These are phyloP conservation scores for Rosa lucieae DNA, from an alignment of 306 rosid species.

Conservation along the genomic window DNA sequence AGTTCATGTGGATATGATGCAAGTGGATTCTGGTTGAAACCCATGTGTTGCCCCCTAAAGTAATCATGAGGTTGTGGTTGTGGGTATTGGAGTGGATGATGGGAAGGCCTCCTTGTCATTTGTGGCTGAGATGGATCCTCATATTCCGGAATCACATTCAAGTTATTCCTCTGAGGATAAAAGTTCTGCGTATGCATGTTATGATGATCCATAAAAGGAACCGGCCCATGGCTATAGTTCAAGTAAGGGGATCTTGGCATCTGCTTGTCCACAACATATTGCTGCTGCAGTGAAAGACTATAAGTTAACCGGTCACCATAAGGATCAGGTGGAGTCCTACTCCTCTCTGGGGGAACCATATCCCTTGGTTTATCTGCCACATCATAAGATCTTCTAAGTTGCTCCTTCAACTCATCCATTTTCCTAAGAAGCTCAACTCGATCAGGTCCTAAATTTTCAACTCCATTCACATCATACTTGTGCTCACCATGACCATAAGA, in stretches of 20 bases:
- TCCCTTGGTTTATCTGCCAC: conserved; percentile 34
- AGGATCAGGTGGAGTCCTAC: conserved; percentile 32
- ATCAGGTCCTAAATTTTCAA: conserved; percentile 29
- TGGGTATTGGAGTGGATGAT: conserved; percentile 28
- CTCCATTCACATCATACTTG: conserved; percentile 14
- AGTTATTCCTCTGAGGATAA: conserved; percentile 29
- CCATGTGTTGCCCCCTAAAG: conserved; percentile 21
- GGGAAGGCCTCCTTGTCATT: conserved; percentile 28
- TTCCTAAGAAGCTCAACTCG: conserved; percentile 41
- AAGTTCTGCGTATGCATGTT: conserved; percentile 27
- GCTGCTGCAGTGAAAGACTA: conserved; percentile 32
- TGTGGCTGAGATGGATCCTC: conserved; percentile 31
- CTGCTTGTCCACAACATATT: conserved; percentile 27
- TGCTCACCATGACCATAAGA: conserved; percentile 25
- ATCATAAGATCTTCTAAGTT: conserved; percentile 33
- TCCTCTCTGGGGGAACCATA: conserved; percentile 25
- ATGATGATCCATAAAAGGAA: conserved; percentile 25
- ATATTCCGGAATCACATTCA: conserved; percentile 30
- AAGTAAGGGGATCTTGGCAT: conserved; percentile 22
- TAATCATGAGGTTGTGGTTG: conserved; percentile 22
- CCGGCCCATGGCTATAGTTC: conserved; percentile 12
- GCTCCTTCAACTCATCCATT: conserved; percentile 49
- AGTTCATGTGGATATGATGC: conserved; percentile 24
- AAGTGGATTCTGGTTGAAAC: conserved; percentile 20
- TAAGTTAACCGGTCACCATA: conserved; percentile 22